phyloP scores from a whole-genome alignment of 208 protist genomes.

The Trypanosoma cruzi region DNA sequence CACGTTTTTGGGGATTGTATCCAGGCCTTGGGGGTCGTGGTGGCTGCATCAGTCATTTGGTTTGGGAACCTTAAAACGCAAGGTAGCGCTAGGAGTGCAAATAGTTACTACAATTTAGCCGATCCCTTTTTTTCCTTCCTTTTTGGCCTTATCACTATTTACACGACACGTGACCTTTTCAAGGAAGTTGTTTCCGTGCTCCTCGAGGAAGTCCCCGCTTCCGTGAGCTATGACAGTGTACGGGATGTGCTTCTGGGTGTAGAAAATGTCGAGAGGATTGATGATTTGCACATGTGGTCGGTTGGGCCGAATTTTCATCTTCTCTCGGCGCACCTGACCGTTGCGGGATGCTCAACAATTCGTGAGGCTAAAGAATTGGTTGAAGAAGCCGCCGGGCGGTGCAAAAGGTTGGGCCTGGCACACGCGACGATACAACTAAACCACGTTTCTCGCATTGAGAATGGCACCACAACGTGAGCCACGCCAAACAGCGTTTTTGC shows the following conservation, averaged over 20 bases:
- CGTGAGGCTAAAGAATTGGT: conserved; percentile 24
- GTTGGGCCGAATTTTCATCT: conserved; percentile 33
- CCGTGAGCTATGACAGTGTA: conserved; percentile 24
- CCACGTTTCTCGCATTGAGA: neutral
- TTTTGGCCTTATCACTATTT: conserved; percentile 49
- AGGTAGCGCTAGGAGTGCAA: conserved; percentile 6
- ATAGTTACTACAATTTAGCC: conserved; percentile 45
- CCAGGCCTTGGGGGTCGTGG: conserved; percentile 51
- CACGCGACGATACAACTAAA: conserved; percentile 64
- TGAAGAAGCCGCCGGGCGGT: conserved; percentile 20
- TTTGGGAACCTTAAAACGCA: conserved; percentile 12
- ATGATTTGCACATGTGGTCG: conserved; percentile 60
- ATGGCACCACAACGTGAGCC: neutral
- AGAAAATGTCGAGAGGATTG: conserved; percentile 32
- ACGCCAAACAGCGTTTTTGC: neutral
- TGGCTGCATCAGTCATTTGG: conserved; percentile 49
- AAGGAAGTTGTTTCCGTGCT: conserved; percentile 38
- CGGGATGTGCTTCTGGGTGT: conserved; percentile 24
- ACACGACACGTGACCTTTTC: conserved; percentile 37
- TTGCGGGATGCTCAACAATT: neutral
- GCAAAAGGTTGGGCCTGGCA: conserved; percentile 28
- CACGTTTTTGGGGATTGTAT: conserved; percentile 60
- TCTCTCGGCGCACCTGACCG: conserved; percentile 40
- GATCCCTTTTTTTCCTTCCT: conserved; percentile 51
- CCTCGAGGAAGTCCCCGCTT: conserved; percentile 39